Conservation (phyloP, 345 rosid genomes). For the Bruguiera sexangula region DNA sequence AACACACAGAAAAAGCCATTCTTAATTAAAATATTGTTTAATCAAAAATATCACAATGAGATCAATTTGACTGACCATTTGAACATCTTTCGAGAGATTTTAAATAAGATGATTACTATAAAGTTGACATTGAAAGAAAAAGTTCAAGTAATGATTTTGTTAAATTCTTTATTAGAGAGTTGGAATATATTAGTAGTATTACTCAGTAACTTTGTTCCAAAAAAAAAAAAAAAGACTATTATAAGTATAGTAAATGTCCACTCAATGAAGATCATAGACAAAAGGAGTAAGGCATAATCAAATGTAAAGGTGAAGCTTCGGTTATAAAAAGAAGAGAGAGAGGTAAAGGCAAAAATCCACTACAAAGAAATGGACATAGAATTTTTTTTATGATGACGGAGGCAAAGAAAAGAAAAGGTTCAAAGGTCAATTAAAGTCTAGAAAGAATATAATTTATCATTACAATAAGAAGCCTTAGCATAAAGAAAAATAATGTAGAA, state of each 20-base stretch:
- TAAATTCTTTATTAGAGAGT: constrained; percentile 3
- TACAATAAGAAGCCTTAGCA: neutral
- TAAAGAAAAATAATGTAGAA: neutral
- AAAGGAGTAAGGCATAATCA: neutral
- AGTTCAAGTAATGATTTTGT: neutral
- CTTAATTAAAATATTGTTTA: too few relatives aligned
- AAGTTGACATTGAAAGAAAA: neutral
- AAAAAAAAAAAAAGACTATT: neutral
- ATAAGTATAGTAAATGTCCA: neutral
- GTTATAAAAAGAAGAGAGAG: neutral
- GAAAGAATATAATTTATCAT: neutral
- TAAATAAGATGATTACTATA: neutral
- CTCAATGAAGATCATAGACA: constrained; percentile 2
- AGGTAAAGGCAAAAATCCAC: neutral
- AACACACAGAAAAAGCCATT: neutral
- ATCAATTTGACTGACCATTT: too few relatives aligned
- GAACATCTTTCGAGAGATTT: neutral
- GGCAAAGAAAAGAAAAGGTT: neutral
- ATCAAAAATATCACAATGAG: too few relatives aligned
- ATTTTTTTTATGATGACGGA: neutral
- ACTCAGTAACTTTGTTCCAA: constrained; percentile 3
- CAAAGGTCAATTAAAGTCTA: neutral
- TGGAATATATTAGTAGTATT: constrained; percentile 7
- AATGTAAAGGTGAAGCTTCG: neutral
- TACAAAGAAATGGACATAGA: neutral